These are phyloP conservation scores for Leptoxyphium fumago DNA, from an alignment of 2,329 filamentous ascomycete genomes.

Conservation along the genomic window DNA sequence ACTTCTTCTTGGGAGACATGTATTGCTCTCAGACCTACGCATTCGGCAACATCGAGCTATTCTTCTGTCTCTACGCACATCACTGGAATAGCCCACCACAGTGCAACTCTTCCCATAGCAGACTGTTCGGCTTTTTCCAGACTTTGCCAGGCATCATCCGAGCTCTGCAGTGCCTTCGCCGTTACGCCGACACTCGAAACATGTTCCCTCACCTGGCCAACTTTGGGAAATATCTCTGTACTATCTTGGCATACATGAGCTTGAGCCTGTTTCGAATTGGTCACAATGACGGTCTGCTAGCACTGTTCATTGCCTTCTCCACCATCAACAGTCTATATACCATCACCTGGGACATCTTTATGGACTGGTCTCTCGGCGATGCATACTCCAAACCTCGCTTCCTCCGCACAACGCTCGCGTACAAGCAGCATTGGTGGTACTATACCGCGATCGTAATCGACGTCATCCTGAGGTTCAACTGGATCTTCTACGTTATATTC, in stretches of 20 bases:
- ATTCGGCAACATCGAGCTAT: constrained; percentile 76
- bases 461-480: constrained; percentile 76
- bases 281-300: constrained; percentile 43
- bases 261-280: constrained; percentile 71
- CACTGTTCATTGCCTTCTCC: constrained; percentile 66
- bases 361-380: constrained; percentile 82
- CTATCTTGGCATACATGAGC: constrained; percentile 62
- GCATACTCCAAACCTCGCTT: constrained; percentile 46
- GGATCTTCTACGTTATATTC: constrained; percentile 87
- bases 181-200: constrained; percentile 75
- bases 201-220: constrained; percentile 88
- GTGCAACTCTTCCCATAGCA: constrained; percentile 78
- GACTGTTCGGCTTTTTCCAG: constrained; percentile 71
- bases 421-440: constrained; percentile 66
- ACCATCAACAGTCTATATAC: constrained; percentile 71
- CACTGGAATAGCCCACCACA: constrained; percentile 55
- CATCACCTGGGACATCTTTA: constrained; percentile 83
- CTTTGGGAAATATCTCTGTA: constrained; percentile 77
- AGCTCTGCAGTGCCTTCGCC: constrained; percentile 75
- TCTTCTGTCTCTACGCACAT: constrained; percentile 85
- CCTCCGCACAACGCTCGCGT: constrained; percentile 63
- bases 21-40: constrained; percentile 91
- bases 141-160: constrained; percentile 81
- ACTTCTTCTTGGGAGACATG: constrained; percentile 96
- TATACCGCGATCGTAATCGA: constrained; percentile 74